phyloP scores from a whole-genome alignment of 148 eudicot genomes.

The Camellia japonica region DNA sequence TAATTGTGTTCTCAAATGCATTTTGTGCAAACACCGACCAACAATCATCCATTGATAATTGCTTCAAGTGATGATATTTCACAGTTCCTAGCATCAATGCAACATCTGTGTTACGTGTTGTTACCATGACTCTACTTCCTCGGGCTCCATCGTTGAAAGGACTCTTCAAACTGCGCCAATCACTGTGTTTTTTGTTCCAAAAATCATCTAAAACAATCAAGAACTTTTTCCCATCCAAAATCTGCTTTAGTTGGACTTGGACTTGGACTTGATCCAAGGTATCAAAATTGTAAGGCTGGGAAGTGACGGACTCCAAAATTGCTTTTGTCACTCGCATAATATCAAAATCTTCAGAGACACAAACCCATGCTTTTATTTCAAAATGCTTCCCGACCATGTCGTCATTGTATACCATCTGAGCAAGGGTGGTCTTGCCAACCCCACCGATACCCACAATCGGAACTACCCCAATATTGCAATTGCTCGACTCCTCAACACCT shows the following conservation, averaged over 20 bases:
- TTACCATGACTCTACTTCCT: conserved; percentile 30
- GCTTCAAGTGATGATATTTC: not conserved
- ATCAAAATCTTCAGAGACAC: conserved; percentile 19
- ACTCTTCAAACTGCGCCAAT: conserved; percentile 14
- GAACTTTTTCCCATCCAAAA: not conserved
- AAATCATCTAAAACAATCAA: conserved; percentile 34
- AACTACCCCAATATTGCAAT: not conserved
- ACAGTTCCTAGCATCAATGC: not conserved
- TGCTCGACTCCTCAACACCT: not conserved
- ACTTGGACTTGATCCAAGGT: not conserved
- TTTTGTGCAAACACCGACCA: conserved; percentile 20
- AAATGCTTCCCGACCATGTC: not conserved
- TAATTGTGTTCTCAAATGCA: conserved; percentile 4
- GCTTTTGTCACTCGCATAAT: conserved; percentile 14
- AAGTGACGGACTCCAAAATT: conserved; percentile 12
- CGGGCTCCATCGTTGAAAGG: conserved; percentile 9
- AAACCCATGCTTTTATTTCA: conserved; percentile 24
- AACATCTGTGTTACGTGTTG: conserved; percentile 18
- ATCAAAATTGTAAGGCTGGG: not conserved
- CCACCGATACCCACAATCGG: conserved; percentile 30
- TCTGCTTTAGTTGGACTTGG: not conserved
- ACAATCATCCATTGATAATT: conserved; percentile 13
- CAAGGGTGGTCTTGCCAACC: conserved; percentile 33
- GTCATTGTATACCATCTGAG: conserved; percentile 22
- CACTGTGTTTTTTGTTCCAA: not conserved